Base-by-base conservation (phyloP, 2,329 filamentous ascomycete species). In the Aspergillus felis region DNA sequence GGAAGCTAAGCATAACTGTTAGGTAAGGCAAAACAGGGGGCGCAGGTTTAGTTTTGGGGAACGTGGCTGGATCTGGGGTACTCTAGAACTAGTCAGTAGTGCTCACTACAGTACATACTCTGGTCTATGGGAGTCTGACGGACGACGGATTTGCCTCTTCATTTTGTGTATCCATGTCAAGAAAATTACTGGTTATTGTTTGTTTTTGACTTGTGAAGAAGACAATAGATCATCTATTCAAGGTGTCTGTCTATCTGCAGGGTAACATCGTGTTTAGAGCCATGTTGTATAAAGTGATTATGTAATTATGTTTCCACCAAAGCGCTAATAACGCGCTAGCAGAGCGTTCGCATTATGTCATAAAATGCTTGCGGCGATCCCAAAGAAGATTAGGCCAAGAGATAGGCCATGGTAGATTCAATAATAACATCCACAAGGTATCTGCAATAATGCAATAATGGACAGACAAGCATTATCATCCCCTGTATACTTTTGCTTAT, bases 301-400 rank as follows among this genome's bases (percentile, higher is more conserved):
- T 38, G 32, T 38, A 38, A 38, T 38, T 38, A 38, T 38, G 32
- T 17, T 38, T 2, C 5, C 14, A 38, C 14, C 6, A 38, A 6
- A 35, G 14, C 61, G 61, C 61, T 57, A 59, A 59, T 57, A 59
- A 61, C 50, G 38, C 20, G 52, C 35, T 50, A 50, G 57, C 47
- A 54, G 52, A 49, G 59, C 56, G 57, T 64, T 64, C 62, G 50
- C 59, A 65, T 65, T 65, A 65, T 63, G 63, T 65, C 63, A 65
- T 61, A 65, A 55, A 64, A 65, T 58, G 57, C 59, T 53, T 53
- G 55, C 53, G 55, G 55, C 54, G 59, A 64, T 60, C 61, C 52
- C 51, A 42, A 58, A 55, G 22, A 14, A 27, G 22, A 47, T 14
- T 47, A 47, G 44, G 8, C 41, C n/a, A 44, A 24, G 22, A 20